Evolutionary conservation across 1,139 yeast species (phyloP), one percentile per base, ranked within the genome.

Genomic region (Dujonia santamariae): DNA sequence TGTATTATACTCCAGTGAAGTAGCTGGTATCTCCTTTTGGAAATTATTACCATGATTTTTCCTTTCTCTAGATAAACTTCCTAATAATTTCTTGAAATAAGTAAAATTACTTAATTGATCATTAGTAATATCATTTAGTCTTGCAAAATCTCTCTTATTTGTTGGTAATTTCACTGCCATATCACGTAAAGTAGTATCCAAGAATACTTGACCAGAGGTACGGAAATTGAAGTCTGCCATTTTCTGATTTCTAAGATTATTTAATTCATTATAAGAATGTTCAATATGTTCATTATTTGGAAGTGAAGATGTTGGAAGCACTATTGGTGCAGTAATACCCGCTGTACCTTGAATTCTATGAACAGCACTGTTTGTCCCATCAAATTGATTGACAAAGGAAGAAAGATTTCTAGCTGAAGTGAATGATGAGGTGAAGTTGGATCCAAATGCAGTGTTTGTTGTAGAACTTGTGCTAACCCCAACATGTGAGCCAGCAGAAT

Each of bases 101-200:
- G 56, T 56, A 47, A 72, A 82, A 44, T 67, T 64, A 3, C 56
- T 62, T 15, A 52, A 46, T 37, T 75, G 78, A 8, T 56, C 64
- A 26, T 55, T 56, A 11, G 56, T 53, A 13, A 73, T 58, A 8
- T 66, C 76, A 2, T 56, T 54, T 21, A 78, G 48, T 32, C 55
- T 57, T 6, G 62, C 54, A 51, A 68, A 81, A 32, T 74, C 85
- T n/a, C 51, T 54, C 37, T 71, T 72, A 12, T 69, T 70, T 2
- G 69, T 63, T 0, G 90, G 90, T 22, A 82, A 54, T 29, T 59
- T 60, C 14, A 56, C 50, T 0, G 85, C 79, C 72, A 81, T 68
- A 34, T 75, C 78, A 42, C 67, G 68, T 33, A 82, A 50, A 0
- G 79, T 60, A 1, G 53, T 56, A 40, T 78, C 80, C 1, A 73